phyloP scores from a whole-genome alignment of 2,329 filamentous ascomycete genomes.

The Neonectria coccinea region DNA sequence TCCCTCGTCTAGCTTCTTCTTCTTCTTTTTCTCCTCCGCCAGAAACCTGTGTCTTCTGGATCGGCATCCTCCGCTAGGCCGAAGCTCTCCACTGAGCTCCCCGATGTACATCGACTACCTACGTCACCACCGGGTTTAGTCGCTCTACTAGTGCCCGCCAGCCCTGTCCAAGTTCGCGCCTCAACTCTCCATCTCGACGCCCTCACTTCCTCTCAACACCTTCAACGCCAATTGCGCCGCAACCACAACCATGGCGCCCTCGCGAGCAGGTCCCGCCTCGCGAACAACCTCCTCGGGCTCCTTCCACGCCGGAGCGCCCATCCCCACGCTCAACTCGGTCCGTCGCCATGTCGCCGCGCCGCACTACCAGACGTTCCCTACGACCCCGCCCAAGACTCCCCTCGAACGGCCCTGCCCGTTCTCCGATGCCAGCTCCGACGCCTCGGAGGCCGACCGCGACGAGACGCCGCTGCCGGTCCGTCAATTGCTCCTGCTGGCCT shows the following conservation, averaged over 20 bases:
- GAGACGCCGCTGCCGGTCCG: constrained; percentile 82
- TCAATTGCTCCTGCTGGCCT: constrained; percentile 85
- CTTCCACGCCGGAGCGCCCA: constrained; percentile 65
- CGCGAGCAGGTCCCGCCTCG: constrained; percentile 24
- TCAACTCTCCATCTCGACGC: not conserved
- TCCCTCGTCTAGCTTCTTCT: not conserved
- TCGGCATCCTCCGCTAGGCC: not conserved
- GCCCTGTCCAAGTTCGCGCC: not conserved
- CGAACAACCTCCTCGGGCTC: constrained; percentile 57
- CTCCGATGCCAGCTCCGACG: constrained; percentile 43
- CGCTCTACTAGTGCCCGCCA: not conserved
- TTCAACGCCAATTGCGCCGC: not conserved
- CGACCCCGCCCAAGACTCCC: constrained; percentile 75
- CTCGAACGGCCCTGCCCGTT: constrained; percentile 59
- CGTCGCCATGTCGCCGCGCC: constrained; percentile 59
- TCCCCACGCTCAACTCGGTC: constrained; percentile 53
- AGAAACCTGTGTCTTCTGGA: not conserved
- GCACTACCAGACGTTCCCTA: constrained; percentile 86
- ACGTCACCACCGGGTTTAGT: not conserved
- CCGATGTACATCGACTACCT: no score
- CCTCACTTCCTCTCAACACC: not conserved
- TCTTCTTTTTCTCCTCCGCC: not conserved
- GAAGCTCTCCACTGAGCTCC: no score
- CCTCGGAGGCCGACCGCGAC: constrained; percentile 54
- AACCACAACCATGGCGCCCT: constrained; percentile 37